Base-by-base conservation (phyloP, 2,329 filamentous ascomycete genomes). In the Plenodomus tracheiphilus region DNA sequence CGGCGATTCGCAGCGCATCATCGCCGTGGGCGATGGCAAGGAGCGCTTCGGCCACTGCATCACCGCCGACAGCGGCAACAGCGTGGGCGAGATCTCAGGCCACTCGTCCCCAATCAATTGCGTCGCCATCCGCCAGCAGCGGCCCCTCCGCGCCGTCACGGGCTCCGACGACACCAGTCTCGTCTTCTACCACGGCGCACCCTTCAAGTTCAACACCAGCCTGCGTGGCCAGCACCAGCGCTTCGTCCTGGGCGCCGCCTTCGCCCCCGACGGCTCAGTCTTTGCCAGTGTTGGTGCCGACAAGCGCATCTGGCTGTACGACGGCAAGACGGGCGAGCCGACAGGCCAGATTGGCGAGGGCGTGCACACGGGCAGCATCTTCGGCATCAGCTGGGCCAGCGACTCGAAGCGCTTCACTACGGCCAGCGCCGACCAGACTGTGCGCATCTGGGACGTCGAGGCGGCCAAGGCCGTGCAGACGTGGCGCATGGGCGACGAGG, bases 141-240 rank as follows among this genome's bases (percentile, higher is more conserved):
- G 94, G 20, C 94, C 94, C n/a, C 79, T 97, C 51, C 83, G 93
- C 52, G 94, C 94, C 6, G 91, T 90, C 11, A 97, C 94, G 1
- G 94, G 89, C 13, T 90, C 89, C 45, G 93, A 97, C 68, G 94
- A 97, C 72, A 89, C 85, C 67, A 89, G 85, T 68, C 79, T 96
- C 73, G 91, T 93, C 64, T 97, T 97, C 74, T 88, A 95, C 69
- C 89, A 97, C 66, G 93, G 94, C 5, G 89, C 89, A 0, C 94
- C 94, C 0, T 99, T 97, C 81, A 97, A 96, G 72, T 97, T 96
- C 79, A 89, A 91, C 68, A 86, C 81, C n/a, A 93, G 91, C 72
- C 80, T 87, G 40, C 80, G 86, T 53, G 86, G 83, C 16, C 81
- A 90, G 65, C 94, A 99, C 73, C 88, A 86, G 66, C 91, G 92